phyloP scores from a whole-genome alignment of 2,329 filamentous ascomycete genomes.

The Arthrobotrys sphaeroides region DNA sequence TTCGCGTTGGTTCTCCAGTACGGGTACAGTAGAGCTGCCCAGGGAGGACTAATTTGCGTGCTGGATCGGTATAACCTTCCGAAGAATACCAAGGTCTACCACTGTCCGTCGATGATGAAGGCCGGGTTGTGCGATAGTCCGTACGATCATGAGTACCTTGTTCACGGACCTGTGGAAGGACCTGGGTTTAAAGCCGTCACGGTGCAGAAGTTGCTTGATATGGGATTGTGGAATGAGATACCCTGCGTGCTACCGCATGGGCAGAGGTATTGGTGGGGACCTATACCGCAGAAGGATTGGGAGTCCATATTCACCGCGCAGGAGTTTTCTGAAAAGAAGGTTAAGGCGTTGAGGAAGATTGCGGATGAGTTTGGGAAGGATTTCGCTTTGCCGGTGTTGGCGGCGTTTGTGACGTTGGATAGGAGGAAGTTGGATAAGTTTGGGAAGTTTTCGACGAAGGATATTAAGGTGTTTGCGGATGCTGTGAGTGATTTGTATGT shows the following conservation, averaged over 20 bases:
- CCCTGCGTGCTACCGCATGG: constrained; percentile 25
- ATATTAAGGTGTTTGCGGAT: constrained; percentile 42
- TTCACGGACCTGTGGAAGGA: constrained; percentile 44
- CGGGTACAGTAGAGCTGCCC: constrained; percentile 16
- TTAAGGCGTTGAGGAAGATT: constrained; percentile 23
- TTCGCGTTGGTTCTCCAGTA: constrained; percentile 41
- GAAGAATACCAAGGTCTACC: constrained; percentile 45
- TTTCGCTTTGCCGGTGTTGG: constrained; percentile 35
- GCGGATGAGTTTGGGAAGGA: constrained; percentile 35
- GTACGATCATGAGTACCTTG: constrained; percentile 49
- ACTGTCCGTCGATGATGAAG: constrained; percentile 40
- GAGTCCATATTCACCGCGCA: constrained; percentile 20
- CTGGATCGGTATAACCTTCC: constrained; percentile 43
- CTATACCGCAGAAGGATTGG: constrained; percentile 29
- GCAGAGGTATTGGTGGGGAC: constrained; percentile 43
- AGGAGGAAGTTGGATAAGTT: constrained; percentile 35
- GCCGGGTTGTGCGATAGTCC: constrained; percentile 43
- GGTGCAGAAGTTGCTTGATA: constrained; percentile 28
- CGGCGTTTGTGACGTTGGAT: constrained; percentile 35
- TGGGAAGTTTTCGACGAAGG: constrained; percentile 30
- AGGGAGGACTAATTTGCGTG: constrained; percentile 38
- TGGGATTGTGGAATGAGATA: constrained; percentile 44
- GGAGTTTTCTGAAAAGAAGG: constrained; percentile 18
- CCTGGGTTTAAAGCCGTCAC: constrained; percentile 45
- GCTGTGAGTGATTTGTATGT: constrained; percentile 38